Evolutionary conservation across 768 basidiomycete species (phyloP).

Genomic region (Agrocybe pediades): DNA sequence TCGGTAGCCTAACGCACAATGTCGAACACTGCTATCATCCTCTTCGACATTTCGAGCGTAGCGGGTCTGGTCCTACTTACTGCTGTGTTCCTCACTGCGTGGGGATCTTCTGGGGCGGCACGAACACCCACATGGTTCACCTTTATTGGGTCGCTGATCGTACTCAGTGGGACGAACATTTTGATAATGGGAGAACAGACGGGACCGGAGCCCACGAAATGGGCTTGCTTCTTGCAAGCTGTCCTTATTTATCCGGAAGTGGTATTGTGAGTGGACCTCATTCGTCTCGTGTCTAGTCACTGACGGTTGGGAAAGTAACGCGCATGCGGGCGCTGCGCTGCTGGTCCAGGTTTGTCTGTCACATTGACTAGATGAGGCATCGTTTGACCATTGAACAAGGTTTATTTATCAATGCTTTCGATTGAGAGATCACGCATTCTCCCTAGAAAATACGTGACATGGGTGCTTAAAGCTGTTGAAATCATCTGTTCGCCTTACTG

Average conservation of each 20-base stretch:
- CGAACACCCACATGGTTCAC: slow-evolving; percentile 18
- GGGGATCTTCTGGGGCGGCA: slow-evolving; percentile 8
- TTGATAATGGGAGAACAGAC: slow-evolving; percentile 18
- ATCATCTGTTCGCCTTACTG: too few relatives aligned
- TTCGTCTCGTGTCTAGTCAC: not conserved
- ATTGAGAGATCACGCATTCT: too few relatives aligned
- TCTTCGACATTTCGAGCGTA: slow-evolving; percentile 12
- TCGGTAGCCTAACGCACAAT: too few relatives aligned
- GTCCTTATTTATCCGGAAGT: slow-evolving; percentile 16
- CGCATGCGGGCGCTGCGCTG: not conserved
- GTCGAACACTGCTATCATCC: not conserved
- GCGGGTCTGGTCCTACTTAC: slow-evolving; percentile 13
- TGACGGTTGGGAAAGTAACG: not conserved
- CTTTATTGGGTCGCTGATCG: slow-evolving; percentile 12
- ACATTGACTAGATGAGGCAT: not conserved
- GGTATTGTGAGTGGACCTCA: slow-evolving; percentile 10
- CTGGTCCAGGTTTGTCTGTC: not conserved
- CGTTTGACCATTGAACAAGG: too few relatives aligned
- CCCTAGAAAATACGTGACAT: too few relatives aligned
- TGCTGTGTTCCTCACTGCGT: slow-evolving; percentile 11
- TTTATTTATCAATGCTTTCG: too few relatives aligned
- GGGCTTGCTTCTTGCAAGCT: slow-evolving; percentile 16
- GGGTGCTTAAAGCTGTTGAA: too few relatives aligned
- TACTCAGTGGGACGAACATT: slow-evolving; percentile 10
- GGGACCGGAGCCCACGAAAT: not conserved